phyloP scores from a whole-genome alignment of 2,329 filamentous ascomycete genomes.

The Zymoseptoria tritici region DNA sequence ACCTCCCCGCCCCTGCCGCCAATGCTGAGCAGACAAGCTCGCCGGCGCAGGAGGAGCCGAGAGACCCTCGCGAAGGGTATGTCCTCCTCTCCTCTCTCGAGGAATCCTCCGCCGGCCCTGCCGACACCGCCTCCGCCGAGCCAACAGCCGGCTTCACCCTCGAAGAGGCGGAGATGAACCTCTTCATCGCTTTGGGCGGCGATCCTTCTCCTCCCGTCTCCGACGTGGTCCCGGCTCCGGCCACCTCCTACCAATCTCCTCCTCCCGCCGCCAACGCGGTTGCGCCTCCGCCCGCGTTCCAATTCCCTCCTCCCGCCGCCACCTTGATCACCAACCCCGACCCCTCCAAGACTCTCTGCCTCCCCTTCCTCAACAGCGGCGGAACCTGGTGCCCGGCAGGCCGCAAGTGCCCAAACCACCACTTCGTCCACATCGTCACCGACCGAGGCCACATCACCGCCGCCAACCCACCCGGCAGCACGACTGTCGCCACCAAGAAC shows the following conservation, averaged over 20 bases:
- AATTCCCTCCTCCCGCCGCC: neutral
- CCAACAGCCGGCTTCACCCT: neutral
- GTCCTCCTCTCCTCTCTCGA: neutral
- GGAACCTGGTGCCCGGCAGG: constrained; percentile 73
- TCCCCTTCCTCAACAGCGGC: constrained; percentile 74
- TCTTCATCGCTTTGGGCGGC: neutral
- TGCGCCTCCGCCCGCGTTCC: too few relatives aligned
- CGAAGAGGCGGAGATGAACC: neutral
- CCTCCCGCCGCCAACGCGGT: too few relatives aligned
- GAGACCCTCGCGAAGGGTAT: neutral
- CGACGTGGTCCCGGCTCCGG: neutral
- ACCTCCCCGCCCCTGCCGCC: neutral
- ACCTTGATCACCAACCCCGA: neutral
- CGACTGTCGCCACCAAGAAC: neutral
- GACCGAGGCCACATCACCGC: neutral
- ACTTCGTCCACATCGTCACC: constrained; percentile 41
- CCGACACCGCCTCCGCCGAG: too few relatives aligned
- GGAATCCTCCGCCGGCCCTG: neutral
- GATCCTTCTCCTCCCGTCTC: neutral
- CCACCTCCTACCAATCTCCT: neutral
- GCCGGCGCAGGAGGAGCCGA: neutral
- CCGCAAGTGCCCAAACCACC: constrained; percentile 75
- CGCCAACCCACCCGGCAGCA: neutral
- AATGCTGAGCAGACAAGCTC: neutral
- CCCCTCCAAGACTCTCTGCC: constrained; percentile 59